Base-by-base conservation (phyloP, 2,329 filamentous ascomycete species). In the Graphilbum fragrans region DNA sequence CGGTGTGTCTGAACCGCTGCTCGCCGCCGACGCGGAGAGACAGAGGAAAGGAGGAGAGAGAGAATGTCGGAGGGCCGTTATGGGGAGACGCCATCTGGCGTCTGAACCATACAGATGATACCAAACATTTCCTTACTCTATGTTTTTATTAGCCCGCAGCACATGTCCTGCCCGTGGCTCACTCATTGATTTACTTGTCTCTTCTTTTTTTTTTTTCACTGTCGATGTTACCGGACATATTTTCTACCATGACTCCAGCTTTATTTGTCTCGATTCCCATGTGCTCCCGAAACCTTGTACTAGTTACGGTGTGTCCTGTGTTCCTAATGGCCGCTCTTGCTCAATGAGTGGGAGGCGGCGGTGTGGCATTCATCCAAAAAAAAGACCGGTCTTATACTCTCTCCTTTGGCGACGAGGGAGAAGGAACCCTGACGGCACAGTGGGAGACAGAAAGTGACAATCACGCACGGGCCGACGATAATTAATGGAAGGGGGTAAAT, bases 101-200 rank as follows among this genome's bases (percentile, higher is more conserved):
- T 42, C 19, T 43, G 41, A 33, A 38, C 38, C 40, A 41, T 34
- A 35, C 46, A 43, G 40, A 50, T 49, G 50, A 52, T 50, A 52
- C 47, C 49, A 51, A 45, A 39, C 35, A 49, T 50, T 51, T 49
- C 42, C 33, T 50, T 47, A 40, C 33, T 44, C 32, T 10, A 21
- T 29, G 27, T 38, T 29, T 29, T 29, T 21, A 17, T 20, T 19
- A 31, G 23, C 49, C 40, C 39, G 25, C 25, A 14, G 25, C 25
- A 29, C n/a, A n/a, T n/a, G n/a, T n/a, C n/a, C n/a, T n/a, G n/a
- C n/a, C n/a, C 29, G 29, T 10, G 6, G 29, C 5, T 14, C 12
- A 14, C n/a, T 31, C n/a, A 14, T 37, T 17, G 10, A 18, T 37
- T 8, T 27, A 9, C 6, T 16, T 35, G 37, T 33, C n/a, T 18